phyloP scores from a whole-genome alignment of 768 basidiomycete species.

The Pulveroboletus sp. region DNA sequence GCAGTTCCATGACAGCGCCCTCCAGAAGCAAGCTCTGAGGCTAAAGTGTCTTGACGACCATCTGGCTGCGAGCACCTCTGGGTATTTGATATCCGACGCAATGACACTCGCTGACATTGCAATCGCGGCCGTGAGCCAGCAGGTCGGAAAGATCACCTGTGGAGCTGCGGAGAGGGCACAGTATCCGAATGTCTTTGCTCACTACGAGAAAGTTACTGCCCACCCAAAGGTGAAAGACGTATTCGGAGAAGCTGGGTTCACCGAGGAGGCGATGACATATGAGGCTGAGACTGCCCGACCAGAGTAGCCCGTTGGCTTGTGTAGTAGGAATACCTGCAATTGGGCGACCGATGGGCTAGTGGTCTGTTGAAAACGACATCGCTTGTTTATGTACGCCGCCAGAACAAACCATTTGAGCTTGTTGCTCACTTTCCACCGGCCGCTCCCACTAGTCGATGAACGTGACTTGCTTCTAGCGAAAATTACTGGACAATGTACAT shows the following conservation, averaged over 20 bases:
- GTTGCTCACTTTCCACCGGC: not conserved
- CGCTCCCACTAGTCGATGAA: not conserved
- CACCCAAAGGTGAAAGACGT: slow-evolving; percentile 16
- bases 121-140: slow-evolving; percentile 20
- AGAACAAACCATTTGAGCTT: not conserved
- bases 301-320: too few species aligned
- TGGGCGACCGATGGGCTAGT: too few species aligned
- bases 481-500: not conserved
- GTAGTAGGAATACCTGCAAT: too few species aligned
- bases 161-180: slow-evolving; percentile 24
- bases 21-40: slow-evolving; percentile 18
- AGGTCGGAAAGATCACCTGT: slow-evolving; percentile 21
- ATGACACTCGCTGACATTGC: slow-evolving; percentile 27
- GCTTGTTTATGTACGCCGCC: slow-evolving; percentile 7
- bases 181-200: slow-evolving; percentile 24
- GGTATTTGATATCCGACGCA: slow-evolving; percentile 20
- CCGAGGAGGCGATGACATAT: slow-evolving; percentile 14
- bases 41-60: slow-evolving; percentile 25
- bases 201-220: slow-evolving; percentile 19
- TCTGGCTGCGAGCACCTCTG: slow-evolving; percentile 16
- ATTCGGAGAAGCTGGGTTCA: slow-evolving; percentile 18
- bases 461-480: not conserved
- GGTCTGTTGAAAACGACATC: too few species aligned
- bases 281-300: slow-evolving; percentile 5
- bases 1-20: slow-evolving; percentile 15